Evolutionary conservation across 2,329 filamentous ascomycete genomes (phyloP), one percentile per base, ranked within the genome.

Genomic region (Calonectria hawksworthii): DNA sequence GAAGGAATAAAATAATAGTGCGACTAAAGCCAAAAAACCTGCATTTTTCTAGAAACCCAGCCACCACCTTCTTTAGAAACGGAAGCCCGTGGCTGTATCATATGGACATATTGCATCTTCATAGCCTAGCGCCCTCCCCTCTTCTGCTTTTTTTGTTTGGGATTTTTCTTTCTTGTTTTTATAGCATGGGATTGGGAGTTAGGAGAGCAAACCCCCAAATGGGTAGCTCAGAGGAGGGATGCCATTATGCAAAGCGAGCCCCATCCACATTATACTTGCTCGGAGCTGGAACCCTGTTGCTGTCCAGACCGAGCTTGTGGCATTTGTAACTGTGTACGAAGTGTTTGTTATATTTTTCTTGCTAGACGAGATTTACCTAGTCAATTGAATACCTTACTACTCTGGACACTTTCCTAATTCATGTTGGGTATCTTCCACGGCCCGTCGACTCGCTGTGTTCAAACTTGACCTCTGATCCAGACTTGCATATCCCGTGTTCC

Each of bases 151-250:
- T 64, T 47, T 47, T 64, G 10, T 38, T 68, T 69, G 59, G 61
- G 11, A 68, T 68, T 66, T 72, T 66, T 74, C 77, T 50, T 56
- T 70, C 77, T 26, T 78, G 51, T 50, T 63, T 77, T 74, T 73
- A 76, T 73, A 74, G 75, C 80, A 80, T 82, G 74, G 77, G 70
- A 76, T 61, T 9, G 61, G 80, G 80, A 81, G 80, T 81, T 81
- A 54, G 70, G 61, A 71, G 70, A 73, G 70, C n/a, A 75, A 70
- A 64, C 72, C 54, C 74, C 21, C 59, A 21, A 23, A 11, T 23
- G 4, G 28, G 52, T 34, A 65, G 65, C 44, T 59, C 41, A 56
- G 65, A 61, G 36, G 34, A 44, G 28, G 50, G 59, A 56, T 51
- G 50, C 34, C 34, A 56, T 41, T 63, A 36, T 56, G 59, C 26